phyloP scores from a whole-genome alignment of 345 rosid genomes.

The Passiflora organensis region DNA sequence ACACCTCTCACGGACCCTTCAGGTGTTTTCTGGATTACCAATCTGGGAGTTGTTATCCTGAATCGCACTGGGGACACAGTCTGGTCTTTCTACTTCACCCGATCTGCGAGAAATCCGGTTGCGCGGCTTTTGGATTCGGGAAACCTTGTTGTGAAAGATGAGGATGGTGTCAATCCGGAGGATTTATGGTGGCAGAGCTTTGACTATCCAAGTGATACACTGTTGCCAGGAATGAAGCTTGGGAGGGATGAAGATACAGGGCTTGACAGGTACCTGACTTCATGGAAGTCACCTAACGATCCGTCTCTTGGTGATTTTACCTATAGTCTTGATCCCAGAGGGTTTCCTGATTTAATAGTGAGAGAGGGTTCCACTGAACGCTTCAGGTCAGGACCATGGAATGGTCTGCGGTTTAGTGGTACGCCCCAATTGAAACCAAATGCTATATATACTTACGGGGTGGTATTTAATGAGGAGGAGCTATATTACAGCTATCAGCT shows the following conservation, averaged over 20 bases:
- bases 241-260: not conserved
- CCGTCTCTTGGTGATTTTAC: not conserved
- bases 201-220: not conserved
- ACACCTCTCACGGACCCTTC: not conserved
- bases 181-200: not conserved
- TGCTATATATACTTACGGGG: slow-evolving; percentile 2
- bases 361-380: not conserved
- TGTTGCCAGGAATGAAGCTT: not conserved
- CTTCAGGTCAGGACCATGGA: slow-evolving; percentile 11
- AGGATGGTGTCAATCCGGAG: not conserved
- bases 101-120: not conserved
- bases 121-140: not conserved
- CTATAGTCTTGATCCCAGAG: not conserved
- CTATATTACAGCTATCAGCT: slow-evolving; percentile 5
- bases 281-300: not conserved
- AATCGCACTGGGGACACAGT: not conserved
- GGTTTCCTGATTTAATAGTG: not conserved
- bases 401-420: slow-evolving; percentile 10
- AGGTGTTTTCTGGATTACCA: not conserved
- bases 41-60: not conserved
- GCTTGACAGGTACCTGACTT: not conserved
- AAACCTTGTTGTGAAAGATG: not conserved
- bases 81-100: not conserved
- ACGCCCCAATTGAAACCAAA: slow-evolving; percentile 4
- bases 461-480: slow-evolving; percentile 4